Conservation (phyloP, 768 basidiomycete genomes). For the Pisolithus albus region DNA sequence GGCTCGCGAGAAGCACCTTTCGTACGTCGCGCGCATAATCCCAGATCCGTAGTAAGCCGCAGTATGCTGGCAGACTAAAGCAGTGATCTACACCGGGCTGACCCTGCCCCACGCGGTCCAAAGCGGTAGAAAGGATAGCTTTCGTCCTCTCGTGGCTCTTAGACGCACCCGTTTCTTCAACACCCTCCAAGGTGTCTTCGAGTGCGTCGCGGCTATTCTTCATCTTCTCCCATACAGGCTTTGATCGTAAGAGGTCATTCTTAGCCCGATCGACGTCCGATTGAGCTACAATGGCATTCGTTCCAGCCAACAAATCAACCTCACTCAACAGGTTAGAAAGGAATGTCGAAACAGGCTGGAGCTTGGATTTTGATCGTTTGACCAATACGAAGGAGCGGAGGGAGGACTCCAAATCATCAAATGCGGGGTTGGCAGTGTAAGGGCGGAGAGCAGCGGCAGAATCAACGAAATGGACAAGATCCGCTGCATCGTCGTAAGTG, state of each 20-base stretch:
- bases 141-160: constrained; percentile 48
- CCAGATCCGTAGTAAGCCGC: constrained; percentile 77
- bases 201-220: constrained; percentile 62
- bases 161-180: constrained; percentile 71
- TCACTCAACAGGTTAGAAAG: constrained; percentile 85
- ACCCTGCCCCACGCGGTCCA: constrained; percentile 74
- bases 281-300: constrained; percentile 84
- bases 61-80: constrained; percentile 67
- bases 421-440: constrained; percentile 60
- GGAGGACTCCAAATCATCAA: constrained; percentile 83
- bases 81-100: constrained; percentile 52
- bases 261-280: constrained; percentile 67
- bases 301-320: constrained; percentile 76
- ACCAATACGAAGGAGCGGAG: constrained; percentile 91
- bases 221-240: constrained; percentile 88
- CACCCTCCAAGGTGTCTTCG: constrained; percentile 69
- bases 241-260: constrained; percentile 57
- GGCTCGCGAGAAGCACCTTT: constrained; percentile 62
- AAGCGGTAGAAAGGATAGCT: constrained; percentile 52
- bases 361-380: constrained; percentile 94
- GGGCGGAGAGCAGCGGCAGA: constrained; percentile 68
- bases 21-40: constrained; percentile 82
- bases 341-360: constrained; percentile 89
- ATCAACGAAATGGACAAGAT: constrained; percentile 98
- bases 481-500: constrained; percentile 84